These are phyloP conservation scores for Mortierella sp. DNA, from an alignment of 371 early-diverging fungal genomes.

Conservation along the genomic window DNA sequence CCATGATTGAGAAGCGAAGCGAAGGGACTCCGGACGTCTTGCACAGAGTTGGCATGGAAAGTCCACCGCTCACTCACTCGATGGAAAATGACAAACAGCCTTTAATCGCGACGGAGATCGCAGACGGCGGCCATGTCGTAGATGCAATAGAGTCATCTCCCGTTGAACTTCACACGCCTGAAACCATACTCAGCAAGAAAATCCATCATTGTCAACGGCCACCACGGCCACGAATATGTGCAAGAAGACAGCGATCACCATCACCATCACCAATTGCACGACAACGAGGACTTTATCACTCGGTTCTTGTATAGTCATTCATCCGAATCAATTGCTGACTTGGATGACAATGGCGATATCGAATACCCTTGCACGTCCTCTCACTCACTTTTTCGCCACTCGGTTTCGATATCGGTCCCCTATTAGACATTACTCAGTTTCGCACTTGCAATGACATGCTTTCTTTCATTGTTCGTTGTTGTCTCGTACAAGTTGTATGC, in stretches of 20 bases:
- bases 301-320: constrained; percentile 9
- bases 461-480: background rate
- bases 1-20: no score
- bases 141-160: no score
- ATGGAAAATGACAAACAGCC: no score
- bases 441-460: background rate
- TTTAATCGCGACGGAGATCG: no score
- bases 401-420: background rate
- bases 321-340: background rate
- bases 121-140: no score
- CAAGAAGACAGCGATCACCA: background rate
- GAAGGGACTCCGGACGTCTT: no score
- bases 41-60: no score
- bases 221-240: background rate
- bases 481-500: constrained; percentile 33
- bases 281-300: constrained; percentile 6
- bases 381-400: background rate
- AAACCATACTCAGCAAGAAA: no score
- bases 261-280: background rate
- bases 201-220: background rate
- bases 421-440: constrained; percentile 1
- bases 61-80: no score
- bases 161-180: no score
- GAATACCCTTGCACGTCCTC: background rate
- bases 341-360: constrained; percentile 2